phyloP scores from a whole-genome alignment of 208 protist genomes.

The Trypanosoma caninum region DNA sequence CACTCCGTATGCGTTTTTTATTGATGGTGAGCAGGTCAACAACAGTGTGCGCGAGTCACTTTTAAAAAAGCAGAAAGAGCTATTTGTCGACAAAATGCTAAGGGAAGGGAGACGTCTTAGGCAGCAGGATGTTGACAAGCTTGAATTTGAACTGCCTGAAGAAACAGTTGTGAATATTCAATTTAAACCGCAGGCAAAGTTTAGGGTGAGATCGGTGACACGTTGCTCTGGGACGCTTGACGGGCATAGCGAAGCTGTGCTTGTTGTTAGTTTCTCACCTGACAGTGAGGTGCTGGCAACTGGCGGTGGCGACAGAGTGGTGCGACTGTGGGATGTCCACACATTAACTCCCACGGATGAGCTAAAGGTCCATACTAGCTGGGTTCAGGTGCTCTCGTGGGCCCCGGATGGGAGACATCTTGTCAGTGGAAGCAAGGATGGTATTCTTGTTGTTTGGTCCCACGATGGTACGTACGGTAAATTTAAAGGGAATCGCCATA shows the following conservation, averaged over 20 bases:
- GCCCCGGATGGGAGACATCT: slow-evolving; percentile 93
- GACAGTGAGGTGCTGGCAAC: slow-evolving; percentile 93
- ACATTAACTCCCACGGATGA: slow-evolving; percentile 93
- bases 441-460: slow-evolving; percentile 92
- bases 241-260: slow-evolving; percentile 95
- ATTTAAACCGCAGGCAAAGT: slow-evolving; percentile 97
- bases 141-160: slow-evolving; percentile 73
- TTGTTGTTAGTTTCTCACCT: slow-evolving; percentile 93
- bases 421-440: slow-evolving; percentile 94
- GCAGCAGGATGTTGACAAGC: slow-evolving; percentile 71
- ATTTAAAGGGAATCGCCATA: slow-evolving; percentile 79
- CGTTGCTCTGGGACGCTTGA: slow-evolving; percentile 91
- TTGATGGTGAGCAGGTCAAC: slow-evolving; percentile 92
- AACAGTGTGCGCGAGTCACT: slow-evolving; percentile 84
- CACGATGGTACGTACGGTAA: slow-evolving; percentile 67
- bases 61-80: slow-evolving; percentile 68
- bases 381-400: slow-evolving; percentile 96
- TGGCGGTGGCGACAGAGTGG: slow-evolving; percentile 94
- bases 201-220: slow-evolving; percentile 95
- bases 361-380: slow-evolving; percentile 91
- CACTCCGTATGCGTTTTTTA: slow-evolving; percentile 96
- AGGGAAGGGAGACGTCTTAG: slow-evolving; percentile 81
- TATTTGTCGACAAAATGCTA: slow-evolving; percentile 72
- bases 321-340: slow-evolving; percentile 97
- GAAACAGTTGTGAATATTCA: slow-evolving; percentile 86